Percentiles rank a stretch among this genome's conserved stretches.
Conservation (phyloP, 1,139 yeast species). For the Geotrichum fermentans region DNA sequence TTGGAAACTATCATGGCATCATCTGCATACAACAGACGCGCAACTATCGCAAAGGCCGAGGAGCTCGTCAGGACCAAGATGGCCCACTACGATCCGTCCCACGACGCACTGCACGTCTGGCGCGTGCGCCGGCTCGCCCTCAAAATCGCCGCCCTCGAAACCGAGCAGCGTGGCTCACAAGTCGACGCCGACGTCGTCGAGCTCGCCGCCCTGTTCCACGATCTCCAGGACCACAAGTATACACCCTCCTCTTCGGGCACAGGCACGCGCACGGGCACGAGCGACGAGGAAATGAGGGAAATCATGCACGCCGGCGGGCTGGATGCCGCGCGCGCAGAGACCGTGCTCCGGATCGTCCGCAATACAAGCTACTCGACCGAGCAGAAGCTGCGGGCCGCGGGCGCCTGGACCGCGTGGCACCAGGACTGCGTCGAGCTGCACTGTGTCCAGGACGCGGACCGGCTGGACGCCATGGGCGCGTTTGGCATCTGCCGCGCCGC, state of each 20-base stretch:
- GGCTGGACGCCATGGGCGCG: conserved; percentile 40
- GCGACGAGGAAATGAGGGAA: conserved; percentile 19
- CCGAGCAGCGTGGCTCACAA: conserved; percentile 9
- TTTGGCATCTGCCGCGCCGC: conserved; percentile 38
- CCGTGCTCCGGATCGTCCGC: conserved; percentile 30
- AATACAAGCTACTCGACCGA: conserved; percentile 36
- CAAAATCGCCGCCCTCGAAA: conserved; percentile 25
- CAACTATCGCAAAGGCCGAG: conserved; percentile 17
- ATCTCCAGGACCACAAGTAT: conserved; percentile 39
- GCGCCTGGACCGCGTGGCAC: conserved; percentile 34
- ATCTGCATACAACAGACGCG: neutral
- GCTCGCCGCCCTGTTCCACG: conserved; percentile 39
- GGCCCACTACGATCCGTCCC: conserved; percentile 35
- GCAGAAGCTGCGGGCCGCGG: conserved; percentile 26
- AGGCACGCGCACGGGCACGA: conserved; percentile 10
- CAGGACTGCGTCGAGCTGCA: conserved; percentile 32
- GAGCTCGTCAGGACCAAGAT: conserved; percentile 27
- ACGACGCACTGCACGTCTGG: conserved; percentile 34
- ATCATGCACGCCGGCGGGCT: conserved; percentile 26
- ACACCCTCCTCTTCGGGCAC: conserved; percentile 18
- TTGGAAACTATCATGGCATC: neutral
- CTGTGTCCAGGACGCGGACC: conserved; percentile 40
- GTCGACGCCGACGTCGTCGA: conserved; percentile 34
- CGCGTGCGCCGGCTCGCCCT: conserved; percentile 34
- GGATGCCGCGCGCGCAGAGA: conserved; percentile 21